Evolutionary conservation across 1,284 basidiomycete genomes (phyloP), one percentile per base, ranked within the genome.

Genomic region (Apiotrichum gamsii): DNA sequence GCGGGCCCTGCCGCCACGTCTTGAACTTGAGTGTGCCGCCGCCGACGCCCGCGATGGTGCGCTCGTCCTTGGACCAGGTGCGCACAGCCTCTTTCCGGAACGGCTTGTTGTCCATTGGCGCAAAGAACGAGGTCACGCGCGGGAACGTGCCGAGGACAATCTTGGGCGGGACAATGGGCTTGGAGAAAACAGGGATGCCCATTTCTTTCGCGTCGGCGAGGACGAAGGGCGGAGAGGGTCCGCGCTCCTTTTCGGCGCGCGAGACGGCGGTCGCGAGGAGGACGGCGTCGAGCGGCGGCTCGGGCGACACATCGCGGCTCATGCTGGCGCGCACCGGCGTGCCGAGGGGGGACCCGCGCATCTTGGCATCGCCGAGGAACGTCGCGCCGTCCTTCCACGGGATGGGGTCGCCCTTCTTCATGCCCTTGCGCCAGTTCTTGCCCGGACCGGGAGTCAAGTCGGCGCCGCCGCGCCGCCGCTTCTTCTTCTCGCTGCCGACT

Each of bases 111-210:
- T 70, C 65, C 31, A 61, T 52, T 14, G 59, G 65, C 19, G 61
- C 60, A 34, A 70, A 70, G 37, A 52, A 59, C 35, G 59, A 52
- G 1, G 68, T 69, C 29, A 70, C 61, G 41, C 59, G 67, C 15
- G 68, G 68, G 50, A 69, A 67, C 3, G 49, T 33, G 14, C 59
- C 52, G 16, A 67, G 55, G 5, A 44, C 37, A 46, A 67, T 57
- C 24, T 60, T 62, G 9, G 65, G 63, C 23, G 59, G 34, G 16
- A 51, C 47, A 47, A 70, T 69, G 9, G 68, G 68, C 36, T 64
- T 65, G n/a, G 58, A 25, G 46, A 62, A 69, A 5, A 71, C 61
- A 3, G 69, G 69, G 52, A 69, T 59, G n/a, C 63, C 67, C 15
- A 71, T 47, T 20, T 39, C 52, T 9, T 39, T 47, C 2, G 65